Percentiles rank a stretch among this genome's conserved stretches.
Evolutionary conservation across 2,329 filamentous ascomycete genomes (phyloP).

Genomic region (Cryphonectria naterciae): DNA sequence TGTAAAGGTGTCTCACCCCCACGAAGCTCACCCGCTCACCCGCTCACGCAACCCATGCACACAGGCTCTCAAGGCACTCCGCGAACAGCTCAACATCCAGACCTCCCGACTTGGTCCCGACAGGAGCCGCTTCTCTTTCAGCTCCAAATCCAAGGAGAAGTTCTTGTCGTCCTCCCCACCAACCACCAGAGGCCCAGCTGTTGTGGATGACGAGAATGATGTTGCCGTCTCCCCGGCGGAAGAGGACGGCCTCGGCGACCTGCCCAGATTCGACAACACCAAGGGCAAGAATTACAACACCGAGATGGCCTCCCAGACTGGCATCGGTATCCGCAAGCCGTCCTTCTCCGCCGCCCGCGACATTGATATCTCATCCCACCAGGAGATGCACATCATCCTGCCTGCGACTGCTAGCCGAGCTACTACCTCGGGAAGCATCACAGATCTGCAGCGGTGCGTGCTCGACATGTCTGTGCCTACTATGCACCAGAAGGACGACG

Average conservation of each 20-base stretch:
- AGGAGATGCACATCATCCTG: constrained; percentile 74
- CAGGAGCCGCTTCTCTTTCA: constrained; percentile 82
- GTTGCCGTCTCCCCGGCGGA: constrained; percentile 31
- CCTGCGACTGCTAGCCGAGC: constrained; percentile 72
- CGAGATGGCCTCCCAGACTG: constrained; percentile 50
- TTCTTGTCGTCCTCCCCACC: constrained; percentile 27
- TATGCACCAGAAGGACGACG: constrained; percentile 36
- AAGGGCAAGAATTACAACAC: constrained; percentile 59
- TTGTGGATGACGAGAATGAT: constrained; percentile 17
- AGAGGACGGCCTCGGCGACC: constrained; percentile 36
- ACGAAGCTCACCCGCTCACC: neutral
- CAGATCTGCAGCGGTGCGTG: constrained; percentile 70
- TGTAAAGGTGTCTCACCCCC: constrained; percentile 14
- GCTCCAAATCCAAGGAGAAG: constrained; percentile 36
- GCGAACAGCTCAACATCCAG: constrained; percentile 75
- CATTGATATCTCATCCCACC: constrained; percentile 70
- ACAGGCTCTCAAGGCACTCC: constrained; percentile 78
- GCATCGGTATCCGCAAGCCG: constrained; percentile 57
- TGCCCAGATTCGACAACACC: constrained; percentile 38
- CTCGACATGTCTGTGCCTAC: constrained; percentile 79
- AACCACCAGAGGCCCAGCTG: constrained; percentile 7
- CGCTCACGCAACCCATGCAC: constrained; percentile 16
- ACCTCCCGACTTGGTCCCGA: constrained; percentile 67
- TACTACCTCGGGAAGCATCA: constrained; percentile 74
- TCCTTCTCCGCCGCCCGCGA: constrained; percentile 65